Base-by-base conservation (phyloP, 257 asterid genomes). In the Solanum corneliomulleri region DNA sequence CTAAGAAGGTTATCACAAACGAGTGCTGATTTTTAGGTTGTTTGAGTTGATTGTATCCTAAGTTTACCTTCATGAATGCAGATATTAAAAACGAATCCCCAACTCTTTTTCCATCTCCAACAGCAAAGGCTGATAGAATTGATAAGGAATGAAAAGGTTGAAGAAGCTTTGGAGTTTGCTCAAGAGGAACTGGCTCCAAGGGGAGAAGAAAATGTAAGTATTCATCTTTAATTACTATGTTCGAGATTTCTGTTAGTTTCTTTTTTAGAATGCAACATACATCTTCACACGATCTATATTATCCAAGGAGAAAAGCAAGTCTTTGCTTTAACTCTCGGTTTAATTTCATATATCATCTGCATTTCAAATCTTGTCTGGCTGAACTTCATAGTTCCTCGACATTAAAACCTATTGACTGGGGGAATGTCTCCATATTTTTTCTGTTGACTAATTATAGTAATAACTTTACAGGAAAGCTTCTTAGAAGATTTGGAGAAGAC, bases 181-280 rank as follows among this genome's bases (percentile, higher is more conserved):
- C 98, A 93, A 88, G 98, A 95, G 90, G 97, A 96, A 91, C 98
- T 96, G 86, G 98, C 98, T 91, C 98, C 98, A 37, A 92, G 95
- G 90, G 98, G 97, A 83, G 99, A 95, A 91, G 96, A 95, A 93
- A 93, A 96, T 89, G 98, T 96, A 91, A 89, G 83, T 87, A 83
- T 78, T 78, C 84, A 12, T 78, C 64, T 78, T 27, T 78, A 78
- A 14, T 25, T 2, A 77, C 81, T 52, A 66, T 8, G 31, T 66
- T 82, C 82, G 39, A 86, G 41, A 15, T 29, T 37, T 80, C 86
- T 39, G 7, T 15, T 25, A 44, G 39, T 44, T 77, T 77, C 64
- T 77, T 44, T 8, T 44, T 44, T 44, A 3, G n/a, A 44, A 44
- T 45, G 64, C 39, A 42, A 25, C 62, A 15, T 77, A 78, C 27